Conservation (phyloP, 2,329 filamentous ascomycete species). For the Trichoderma arundinaceum region DNA sequence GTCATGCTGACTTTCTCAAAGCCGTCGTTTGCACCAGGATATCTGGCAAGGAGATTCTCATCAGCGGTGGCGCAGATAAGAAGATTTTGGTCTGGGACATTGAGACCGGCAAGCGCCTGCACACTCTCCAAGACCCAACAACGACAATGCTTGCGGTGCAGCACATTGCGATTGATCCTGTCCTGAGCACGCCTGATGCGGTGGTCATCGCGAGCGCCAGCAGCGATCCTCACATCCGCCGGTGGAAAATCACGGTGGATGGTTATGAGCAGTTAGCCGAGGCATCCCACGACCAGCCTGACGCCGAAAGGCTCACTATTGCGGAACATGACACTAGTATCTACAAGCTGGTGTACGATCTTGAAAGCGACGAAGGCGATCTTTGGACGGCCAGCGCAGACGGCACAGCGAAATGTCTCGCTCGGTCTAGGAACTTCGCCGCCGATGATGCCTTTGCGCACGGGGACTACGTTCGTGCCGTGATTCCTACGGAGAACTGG, state of each 20-base stretch:
- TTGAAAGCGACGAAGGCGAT: conserved; percentile 66
- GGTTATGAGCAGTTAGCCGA: conserved; percentile 61
- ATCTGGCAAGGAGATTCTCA: conserved; percentile 64
- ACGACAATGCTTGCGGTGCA: conserved; percentile 78
- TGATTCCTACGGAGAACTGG: conserved; percentile 77
- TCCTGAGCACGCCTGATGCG: conserved; percentile 55
- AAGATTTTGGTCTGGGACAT: conserved; percentile 86
- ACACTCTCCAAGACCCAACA: conserved; percentile 77
- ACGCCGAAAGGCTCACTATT: conserved; percentile 59
- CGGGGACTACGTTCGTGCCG: conserved; percentile 86
- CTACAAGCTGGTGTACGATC: conserved; percentile 78
- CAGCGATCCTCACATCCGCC: conserved; percentile 78
- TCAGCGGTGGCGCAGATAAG: conserved; percentile 79
- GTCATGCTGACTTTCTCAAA: conserved; percentile 93
- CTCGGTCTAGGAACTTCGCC: conserved; percentile 70
- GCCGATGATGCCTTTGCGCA: conserved; percentile 76
- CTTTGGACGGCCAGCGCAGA: conserved; percentile 95
- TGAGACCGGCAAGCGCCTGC: conserved; percentile 68
- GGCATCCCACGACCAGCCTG: conserved; percentile 49
- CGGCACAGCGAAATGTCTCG: conserved; percentile 81
- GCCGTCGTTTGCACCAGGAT: conserved; percentile 69
- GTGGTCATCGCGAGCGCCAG: conserved; percentile 77
- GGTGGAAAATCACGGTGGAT: conserved; percentile 68
- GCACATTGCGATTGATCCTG: conserved; percentile 75
- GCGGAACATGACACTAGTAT: conserved; percentile 89